Evolutionary conservation across 768 basidiomycete genomes (phyloP).

Genomic region (Termitomyces titanicus): DNA sequence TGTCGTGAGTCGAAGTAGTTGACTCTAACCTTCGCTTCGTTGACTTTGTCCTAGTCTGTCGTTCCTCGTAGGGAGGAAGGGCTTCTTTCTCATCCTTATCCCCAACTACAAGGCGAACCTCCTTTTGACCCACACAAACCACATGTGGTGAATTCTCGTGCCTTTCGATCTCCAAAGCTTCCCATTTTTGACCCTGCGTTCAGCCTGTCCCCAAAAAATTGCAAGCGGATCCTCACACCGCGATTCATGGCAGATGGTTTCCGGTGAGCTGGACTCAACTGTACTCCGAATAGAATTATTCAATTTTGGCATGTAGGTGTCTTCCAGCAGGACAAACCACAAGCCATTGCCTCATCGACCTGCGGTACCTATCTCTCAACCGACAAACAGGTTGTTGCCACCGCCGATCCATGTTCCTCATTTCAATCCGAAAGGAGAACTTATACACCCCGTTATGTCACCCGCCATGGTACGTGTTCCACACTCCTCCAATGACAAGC

Average conservation of each 20-base stretch:
- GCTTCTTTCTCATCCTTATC: background rate
- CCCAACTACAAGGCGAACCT: background rate
- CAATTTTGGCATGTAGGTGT: background rate
- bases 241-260: background rate
- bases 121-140: background rate
- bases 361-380: constrained; percentile 1
- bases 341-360: background rate
- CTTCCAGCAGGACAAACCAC: background rate
- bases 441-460: constrained; percentile 1
- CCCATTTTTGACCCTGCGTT: background rate
- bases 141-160: background rate
- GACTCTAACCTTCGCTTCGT: background rate
- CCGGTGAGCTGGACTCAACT: constrained; percentile 3
- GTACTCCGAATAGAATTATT: background rate
- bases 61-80: background rate
- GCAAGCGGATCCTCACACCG: background rate
- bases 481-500: background rate
- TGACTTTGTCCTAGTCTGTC: background rate
- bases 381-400: background rate
- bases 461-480: background rate
- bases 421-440: constrained; percentile 17
- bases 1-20: background rate
- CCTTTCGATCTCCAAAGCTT: background rate
- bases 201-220: background rate
- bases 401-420: constrained; percentile 3